phyloP scores from a whole-genome alignment of 768 basidiomycete genomes.

The Pulveroboletus ravenelii region DNA sequence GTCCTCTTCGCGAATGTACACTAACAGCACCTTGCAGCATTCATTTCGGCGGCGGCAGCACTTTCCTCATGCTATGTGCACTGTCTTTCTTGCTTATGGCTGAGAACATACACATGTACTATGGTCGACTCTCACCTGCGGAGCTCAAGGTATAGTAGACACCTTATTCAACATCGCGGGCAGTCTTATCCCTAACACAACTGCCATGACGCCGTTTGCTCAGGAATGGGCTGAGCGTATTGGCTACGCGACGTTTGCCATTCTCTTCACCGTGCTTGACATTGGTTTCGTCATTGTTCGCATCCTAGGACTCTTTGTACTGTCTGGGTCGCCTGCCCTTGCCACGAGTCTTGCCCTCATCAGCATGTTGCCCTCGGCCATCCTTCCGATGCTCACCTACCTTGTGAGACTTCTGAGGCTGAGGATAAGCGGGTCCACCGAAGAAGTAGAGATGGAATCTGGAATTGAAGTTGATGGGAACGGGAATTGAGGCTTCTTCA shows the following conservation, averaged over 20 bases:
- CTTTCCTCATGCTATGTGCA: slow-evolving; percentile 10
- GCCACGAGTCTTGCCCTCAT: slow-evolving; percentile 9
- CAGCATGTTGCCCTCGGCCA: slow-evolving; percentile 4
- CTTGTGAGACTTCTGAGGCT: not conserved
- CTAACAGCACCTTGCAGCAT: slow-evolving; percentile 16
- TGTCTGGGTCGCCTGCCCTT: slow-evolving; percentile 12
- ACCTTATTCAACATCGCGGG: not conserved
- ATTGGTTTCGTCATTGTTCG: slow-evolving; percentile 19
- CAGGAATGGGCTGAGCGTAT: slow-evolving; percentile 13
- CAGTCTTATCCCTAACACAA: not conserved
- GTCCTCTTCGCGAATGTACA: not conserved
- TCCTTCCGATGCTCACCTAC: slow-evolving; percentile 4
- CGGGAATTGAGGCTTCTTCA: not conserved
- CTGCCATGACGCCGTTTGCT: not conserved
- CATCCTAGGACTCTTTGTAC: slow-evolving; percentile 7
- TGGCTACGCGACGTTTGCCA: slow-evolving; percentile 14
- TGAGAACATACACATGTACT: slow-evolving; percentile 16
- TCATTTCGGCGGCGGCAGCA: slow-evolving; percentile 5
- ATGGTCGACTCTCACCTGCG: slow-evolving; percentile 20
- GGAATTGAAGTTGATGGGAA: not conserved
- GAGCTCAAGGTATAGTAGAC: slow-evolving; percentile 19
- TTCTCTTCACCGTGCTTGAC: slow-evolving; percentile 17
- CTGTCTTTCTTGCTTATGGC: slow-evolving; percentile 17
- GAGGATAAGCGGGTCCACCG: not conserved
- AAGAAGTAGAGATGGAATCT: slow-evolving; percentile 2